Base-by-base conservation (phyloP, 1,284 basidiomycete genomes). In the Exobasidium rhododendri region DNA sequence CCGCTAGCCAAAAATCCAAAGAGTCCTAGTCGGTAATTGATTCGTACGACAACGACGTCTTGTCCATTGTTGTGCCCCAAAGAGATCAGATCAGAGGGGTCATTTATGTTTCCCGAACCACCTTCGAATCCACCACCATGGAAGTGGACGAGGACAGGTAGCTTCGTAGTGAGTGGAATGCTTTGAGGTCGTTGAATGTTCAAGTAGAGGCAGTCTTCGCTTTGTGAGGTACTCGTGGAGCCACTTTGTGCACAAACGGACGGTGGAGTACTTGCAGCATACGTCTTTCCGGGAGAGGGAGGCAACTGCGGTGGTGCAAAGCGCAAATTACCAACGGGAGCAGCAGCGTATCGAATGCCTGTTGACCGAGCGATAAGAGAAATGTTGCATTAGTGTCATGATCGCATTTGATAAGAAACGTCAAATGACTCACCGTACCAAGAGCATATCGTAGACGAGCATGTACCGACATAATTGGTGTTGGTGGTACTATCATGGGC, bases 1-100 rank as follows among this genome's bases (percentile, higher is more conserved):
- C 17, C 11, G 17, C 57, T 44, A n/a, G 67, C 68, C 4, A 73
- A 59, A 53, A 61, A 75, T 26, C 73, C 74, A 5, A 75, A 58
- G 1, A 67, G 60, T 4, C 69, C 69, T 11, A 75, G 65, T 28
- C 86, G 82, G 66, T 87, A 86, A 68, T 86, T 85, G 67, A 86
- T 44, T 59, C 82, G 84, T 44, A 86, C 85, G 1, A 61, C 44
- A 10, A 61, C 24, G 10, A 45, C 60, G 2, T 28, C 30, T 49
- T 30, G 40, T 13, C 29, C 26, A 31, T 28, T 13, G 26, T 32
- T 31, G 17, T 26, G n/a, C 22, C 58, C 60, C n/a, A 40, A 32
- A 30, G 44, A 13, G 22, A 58, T 58, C 13, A 58, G 4, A n/a
- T 28, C 20, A 20, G 20, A 35, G 6, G 47, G 60, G 28, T 58